Percentiles rank a stretch among this genome's conserved stretches.
phyloP scores from a whole-genome alignment of 2,329 filamentous ascomycete species.

The Colletotrichum chrysophilum region DNA sequence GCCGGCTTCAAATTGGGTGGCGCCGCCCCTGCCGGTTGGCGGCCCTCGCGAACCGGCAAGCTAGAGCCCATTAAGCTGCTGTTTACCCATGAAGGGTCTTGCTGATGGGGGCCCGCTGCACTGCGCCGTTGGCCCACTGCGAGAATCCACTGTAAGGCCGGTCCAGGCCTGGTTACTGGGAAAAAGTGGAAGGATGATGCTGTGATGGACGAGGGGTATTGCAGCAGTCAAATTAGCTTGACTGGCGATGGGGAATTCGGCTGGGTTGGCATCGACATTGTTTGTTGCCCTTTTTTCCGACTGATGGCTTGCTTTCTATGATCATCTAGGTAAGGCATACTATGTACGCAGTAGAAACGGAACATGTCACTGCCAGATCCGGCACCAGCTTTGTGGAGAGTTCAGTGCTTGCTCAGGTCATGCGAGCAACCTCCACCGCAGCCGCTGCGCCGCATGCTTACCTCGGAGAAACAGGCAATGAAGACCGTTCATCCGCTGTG shows the following conservation, averaged over 20 bases:
- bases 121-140: background rate
- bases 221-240: background rate
- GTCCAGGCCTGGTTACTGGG: background rate
- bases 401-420: background rate
- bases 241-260: background rate
- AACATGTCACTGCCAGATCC: background rate
- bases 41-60: conserved; percentile 1
- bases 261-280: background rate
- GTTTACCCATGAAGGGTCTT: background rate
- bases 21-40: background rate
- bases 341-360: background rate
- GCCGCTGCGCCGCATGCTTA: background rate
- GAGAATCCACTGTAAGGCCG: background rate
- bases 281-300: background rate
- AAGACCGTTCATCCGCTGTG: background rate
- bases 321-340: background rate
- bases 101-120: background rate
- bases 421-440: background rate
- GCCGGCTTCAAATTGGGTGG: background rate
- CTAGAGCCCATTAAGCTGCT: background rate
- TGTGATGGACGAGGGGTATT: background rate
- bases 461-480: background rate
- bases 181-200: background rate
- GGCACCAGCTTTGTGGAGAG: background rate
- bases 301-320: background rate